Evolutionary conservation across 371 early-diverging fungal species (phyloP).

Genomic region (Mortierella sp.): DNA sequence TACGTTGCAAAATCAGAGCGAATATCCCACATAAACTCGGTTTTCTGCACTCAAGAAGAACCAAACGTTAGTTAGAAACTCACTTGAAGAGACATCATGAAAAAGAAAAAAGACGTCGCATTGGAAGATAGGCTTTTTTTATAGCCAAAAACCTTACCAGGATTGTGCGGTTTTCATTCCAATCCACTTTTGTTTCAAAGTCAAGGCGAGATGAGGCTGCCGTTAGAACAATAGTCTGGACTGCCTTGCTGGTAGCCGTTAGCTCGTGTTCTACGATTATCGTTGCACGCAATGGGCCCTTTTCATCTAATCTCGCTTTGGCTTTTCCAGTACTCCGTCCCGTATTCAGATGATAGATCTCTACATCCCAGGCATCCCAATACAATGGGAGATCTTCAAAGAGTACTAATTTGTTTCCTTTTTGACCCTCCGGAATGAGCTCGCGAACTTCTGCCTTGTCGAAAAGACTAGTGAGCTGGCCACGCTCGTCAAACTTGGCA

Average conservation of each 20-base stretch:
- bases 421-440: constrained; percentile 64
- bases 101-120: neutral
- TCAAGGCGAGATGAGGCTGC: constrained; percentile 79
- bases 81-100: too few species aligned
- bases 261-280: constrained; percentile 73
- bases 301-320: constrained; percentile 60
- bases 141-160: constrained; percentile 59
- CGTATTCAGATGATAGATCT: constrained; percentile 92
- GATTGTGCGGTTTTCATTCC: constrained; percentile 92
- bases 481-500: constrained; percentile 75
- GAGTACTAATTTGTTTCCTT: constrained; percentile 83
- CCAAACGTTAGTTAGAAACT: neutral
- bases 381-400: constrained; percentile 82
- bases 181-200: constrained; percentile 87
- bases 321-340: constrained; percentile 60
- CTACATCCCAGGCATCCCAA: constrained; percentile 76
- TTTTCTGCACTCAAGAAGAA: constrained; percentile 68
- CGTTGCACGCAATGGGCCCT: constrained; percentile 86
- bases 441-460: constrained; percentile 78
- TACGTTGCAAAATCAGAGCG: constrained; percentile 88
- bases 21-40: constrained; percentile 91
- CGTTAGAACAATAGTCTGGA: constrained; percentile 80
- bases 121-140: neutral
- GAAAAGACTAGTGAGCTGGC: constrained; percentile 72
- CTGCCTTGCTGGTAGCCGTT: constrained; percentile 69